Evolutionary conservation across 1,284 basidiomycete genomes (phyloP).

Genomic region (Ganoderma boninense): DNA sequence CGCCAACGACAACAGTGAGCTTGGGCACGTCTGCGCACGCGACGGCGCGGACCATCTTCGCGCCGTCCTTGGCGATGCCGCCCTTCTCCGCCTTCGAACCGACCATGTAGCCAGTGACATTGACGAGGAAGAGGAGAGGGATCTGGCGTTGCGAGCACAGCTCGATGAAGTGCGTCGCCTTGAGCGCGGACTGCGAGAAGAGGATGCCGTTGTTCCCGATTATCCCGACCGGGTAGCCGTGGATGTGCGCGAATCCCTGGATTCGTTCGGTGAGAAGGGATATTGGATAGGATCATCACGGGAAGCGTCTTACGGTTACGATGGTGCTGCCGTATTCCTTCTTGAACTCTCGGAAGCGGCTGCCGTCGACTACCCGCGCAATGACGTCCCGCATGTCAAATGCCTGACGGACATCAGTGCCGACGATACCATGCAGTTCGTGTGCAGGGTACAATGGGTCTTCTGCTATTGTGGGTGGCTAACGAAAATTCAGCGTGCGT

Average conservation of each 20-base stretch:
- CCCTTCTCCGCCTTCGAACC: constrained; percentile 93
- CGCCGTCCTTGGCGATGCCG: constrained; percentile 97
- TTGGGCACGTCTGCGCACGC: constrained; percentile 96
- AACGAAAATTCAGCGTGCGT: background rate
- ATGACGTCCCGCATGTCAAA: constrained; percentile 97
- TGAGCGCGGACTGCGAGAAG: constrained; percentile 92
- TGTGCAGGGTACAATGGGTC: constrained; percentile 82
- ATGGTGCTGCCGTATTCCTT: constrained; percentile 93
- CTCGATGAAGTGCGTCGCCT: constrained; percentile 95
- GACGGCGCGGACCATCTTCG: constrained; percentile 97
- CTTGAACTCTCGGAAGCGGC: constrained; percentile 95
- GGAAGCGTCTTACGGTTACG: constrained; percentile 71
- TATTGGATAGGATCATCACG: background rate
- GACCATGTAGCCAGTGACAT: constrained; percentile 96
- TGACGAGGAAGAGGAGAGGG: constrained; percentile 92
- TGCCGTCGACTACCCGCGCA: constrained; percentile 90
- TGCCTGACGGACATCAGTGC: constrained; percentile 85
- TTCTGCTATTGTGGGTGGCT: constrained; percentile 70
- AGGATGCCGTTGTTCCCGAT: constrained; percentile 95
- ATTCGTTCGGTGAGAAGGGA: too few species aligned
- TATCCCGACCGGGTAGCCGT: constrained; percentile 90
- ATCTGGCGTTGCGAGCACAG: constrained; percentile 92
- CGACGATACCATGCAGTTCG: constrained; percentile 92
- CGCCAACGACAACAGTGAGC: constrained; percentile 93
- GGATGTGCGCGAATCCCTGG: constrained; percentile 90